Evolutionary conservation across 2,329 filamentous ascomycete species (phyloP).

Genomic region (Rutstroemia sp.): DNA sequence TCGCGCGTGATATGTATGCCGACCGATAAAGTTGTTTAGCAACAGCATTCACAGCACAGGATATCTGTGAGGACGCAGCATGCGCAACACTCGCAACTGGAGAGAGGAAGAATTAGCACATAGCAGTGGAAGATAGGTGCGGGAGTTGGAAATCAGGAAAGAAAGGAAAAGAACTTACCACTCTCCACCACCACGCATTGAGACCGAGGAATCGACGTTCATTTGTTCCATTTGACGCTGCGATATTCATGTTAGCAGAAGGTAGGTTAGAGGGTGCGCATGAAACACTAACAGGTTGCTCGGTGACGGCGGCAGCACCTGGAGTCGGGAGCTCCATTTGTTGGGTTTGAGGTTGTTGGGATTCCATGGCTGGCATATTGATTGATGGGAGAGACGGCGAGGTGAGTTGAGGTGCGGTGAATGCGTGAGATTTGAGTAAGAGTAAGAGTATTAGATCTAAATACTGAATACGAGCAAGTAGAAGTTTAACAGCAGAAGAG

Average conservation of each 20-base stretch:
- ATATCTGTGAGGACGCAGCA: constrained; percentile 7
- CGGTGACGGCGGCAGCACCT: constrained; percentile 1
- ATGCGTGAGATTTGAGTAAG: background rate
- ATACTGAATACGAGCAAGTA: too few relatives aligned
- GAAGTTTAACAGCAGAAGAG: too few relatives aligned
- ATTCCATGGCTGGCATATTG: constrained; percentile 7
- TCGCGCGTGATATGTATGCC: background rate
- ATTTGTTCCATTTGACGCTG: constrained; percentile 8
- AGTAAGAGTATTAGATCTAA: background rate
- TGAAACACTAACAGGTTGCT: constrained; percentile 7
- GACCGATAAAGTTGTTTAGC: background rate
- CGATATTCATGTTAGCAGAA: background rate
- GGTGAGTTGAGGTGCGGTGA: background rate
- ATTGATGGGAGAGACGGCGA: background rate
- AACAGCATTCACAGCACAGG: constrained; percentile 7
- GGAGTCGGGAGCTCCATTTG: constrained; percentile 7
- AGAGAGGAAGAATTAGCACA: background rate
- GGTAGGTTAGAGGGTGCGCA: too few relatives aligned
- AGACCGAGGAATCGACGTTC: background rate
- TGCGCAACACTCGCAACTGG: constrained; percentile 5
- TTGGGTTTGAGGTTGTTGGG: constrained; percentile 9
- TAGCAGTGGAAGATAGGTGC: background rate
- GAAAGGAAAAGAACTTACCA: background rate
- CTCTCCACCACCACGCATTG: constrained; percentile 4
- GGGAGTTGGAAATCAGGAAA: background rate